Conservation (phyloP, 768 basidiomycete genomes). For the Crucibulum laeve region DNA sequence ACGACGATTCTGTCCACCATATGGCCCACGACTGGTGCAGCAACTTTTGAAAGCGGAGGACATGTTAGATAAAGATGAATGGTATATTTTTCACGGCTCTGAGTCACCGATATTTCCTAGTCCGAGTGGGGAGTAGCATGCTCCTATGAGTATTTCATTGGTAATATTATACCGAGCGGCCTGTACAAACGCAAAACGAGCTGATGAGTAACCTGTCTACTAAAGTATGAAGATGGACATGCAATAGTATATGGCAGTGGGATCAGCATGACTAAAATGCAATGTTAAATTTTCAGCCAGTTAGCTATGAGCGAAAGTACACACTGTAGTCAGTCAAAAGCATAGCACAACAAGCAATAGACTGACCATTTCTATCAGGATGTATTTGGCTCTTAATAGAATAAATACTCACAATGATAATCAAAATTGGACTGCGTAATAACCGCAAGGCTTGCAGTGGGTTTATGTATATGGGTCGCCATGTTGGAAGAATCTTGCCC, state of each 20-base stretch:
- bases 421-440: conserved; percentile 55
- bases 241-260: conserved; percentile 69
- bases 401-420: conserved; percentile 40
- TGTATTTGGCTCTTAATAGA: background rate
- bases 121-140: conserved; percentile 48
- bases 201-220: background rate
- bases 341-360: conserved; percentile 21
- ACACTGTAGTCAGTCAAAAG: conserved; percentile 39
- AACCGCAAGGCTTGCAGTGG: conserved; percentile 48
- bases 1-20: conserved; percentile 45
- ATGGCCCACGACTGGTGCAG: conserved; percentile 47
- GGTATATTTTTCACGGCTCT: background rate
- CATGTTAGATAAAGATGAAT: background rate
- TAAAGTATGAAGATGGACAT: conserved; percentile 13
- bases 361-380: conserved; percentile 12
- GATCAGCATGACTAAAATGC: conserved; percentile 42
- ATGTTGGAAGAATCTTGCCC: conserved; percentile 10
- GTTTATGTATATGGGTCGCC: conserved; percentile 47
- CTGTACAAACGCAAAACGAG: conserved; percentile 24
- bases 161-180: conserved; percentile 45
- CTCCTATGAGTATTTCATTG: conserved; percentile 49
- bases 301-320: conserved; percentile 4
- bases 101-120: conserved; percentile 48
- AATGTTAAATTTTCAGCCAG: conserved; percentile 11
- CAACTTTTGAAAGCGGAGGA: conserved; percentile 31